phyloP scores from a whole-genome alignment of 495 filamentous ascomycete genomes.

The Podospora pseudopauciseta region DNA sequence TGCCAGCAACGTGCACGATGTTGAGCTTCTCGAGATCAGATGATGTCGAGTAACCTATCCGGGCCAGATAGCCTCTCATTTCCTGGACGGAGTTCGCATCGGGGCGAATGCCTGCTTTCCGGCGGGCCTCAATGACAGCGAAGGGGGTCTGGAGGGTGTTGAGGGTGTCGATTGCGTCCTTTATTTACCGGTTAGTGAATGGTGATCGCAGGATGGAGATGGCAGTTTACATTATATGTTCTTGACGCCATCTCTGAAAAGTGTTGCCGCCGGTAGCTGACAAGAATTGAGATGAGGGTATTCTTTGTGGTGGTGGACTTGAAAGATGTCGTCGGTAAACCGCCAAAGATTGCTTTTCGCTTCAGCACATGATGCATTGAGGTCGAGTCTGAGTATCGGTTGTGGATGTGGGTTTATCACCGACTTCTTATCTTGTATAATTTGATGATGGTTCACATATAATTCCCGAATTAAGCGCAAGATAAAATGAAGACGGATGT shows the following conservation, averaged over 20 bases:
- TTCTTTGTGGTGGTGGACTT: neutral
- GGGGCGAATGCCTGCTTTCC: conserved; percentile 61
- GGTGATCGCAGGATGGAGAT: neutral
- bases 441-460: neutral
- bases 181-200: neutral
- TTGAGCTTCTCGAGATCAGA: conserved; percentile 73
- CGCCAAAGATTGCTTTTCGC: conserved; percentile 2
- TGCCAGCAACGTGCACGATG: conserved; percentile 80
- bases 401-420: neutral
- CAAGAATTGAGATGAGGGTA: conserved; percentile 3
- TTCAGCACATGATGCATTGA: conserved; percentile 24
- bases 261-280: neutral
- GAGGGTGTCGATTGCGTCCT: conserved; percentile 81
- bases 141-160: conserved; percentile 90
- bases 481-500: neutral
- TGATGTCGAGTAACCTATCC: conserved; percentile 66
- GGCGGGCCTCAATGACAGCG: conserved; percentile 68
- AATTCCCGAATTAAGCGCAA: neutral
- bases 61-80: conserved; percentile 70
- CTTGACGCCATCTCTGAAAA: conserved; percentile 18
- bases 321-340: conserved; percentile 12
- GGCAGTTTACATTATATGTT: conserved; percentile 25
- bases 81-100: conserved; percentile 68
- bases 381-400: conserved; percentile 1
- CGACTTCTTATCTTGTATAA: neutral